Base-by-base conservation (phyloP, 2,329 filamentous ascomycete species). In the Pestalotiopsis sp. region DNA sequence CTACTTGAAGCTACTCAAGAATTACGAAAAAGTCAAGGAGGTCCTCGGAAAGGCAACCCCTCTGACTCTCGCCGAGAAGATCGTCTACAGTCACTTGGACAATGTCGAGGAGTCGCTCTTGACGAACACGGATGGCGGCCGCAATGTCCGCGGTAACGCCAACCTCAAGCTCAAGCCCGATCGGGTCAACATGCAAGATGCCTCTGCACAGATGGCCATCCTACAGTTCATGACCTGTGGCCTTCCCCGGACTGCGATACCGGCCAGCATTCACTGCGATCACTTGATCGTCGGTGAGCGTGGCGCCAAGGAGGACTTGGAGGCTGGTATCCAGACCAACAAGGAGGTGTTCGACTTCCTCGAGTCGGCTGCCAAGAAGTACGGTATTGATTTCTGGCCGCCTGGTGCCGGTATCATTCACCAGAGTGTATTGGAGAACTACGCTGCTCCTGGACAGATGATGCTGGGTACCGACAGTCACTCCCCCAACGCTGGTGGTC, bases 171-270 rank as follows among this genome's bases (percentile, higher is more conserved):
- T 99, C 81, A 97, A 97, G 82, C 96, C 96, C 25, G 96, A 99
- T 81, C 90, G 96, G 66, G 96, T 98, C 74, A 97, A 97, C 72
- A 99, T 99, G 96, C 96, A 99, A 83, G 96, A 99, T 85, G 96
- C 96, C 14, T 97, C 94, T 38, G 96, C 96, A 5, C 96, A 99
- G 84, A 99, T 99, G 96, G 96, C 96, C 1, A 85, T 99, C 72
- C 85, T 99, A 75, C 96, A 99, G 83, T 99, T 99, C 87, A 99
- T 99, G 95, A 93, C 93, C 36, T 99, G 96, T 81, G 93, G 94
- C 67, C 87, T 99, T 67, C 92, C 92, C 36, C 90, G 90, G 69
- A 97, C 96, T 2, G 95, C 95, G 11, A 95, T 99, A 64, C 96
- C 96, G 12, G 95, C 96, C 63, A 98, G 95, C 80, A 98, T 98